Base-by-base conservation (phyloP, 2,329 filamentous ascomycete species). In the Trichophyton verrucosum region DNA sequence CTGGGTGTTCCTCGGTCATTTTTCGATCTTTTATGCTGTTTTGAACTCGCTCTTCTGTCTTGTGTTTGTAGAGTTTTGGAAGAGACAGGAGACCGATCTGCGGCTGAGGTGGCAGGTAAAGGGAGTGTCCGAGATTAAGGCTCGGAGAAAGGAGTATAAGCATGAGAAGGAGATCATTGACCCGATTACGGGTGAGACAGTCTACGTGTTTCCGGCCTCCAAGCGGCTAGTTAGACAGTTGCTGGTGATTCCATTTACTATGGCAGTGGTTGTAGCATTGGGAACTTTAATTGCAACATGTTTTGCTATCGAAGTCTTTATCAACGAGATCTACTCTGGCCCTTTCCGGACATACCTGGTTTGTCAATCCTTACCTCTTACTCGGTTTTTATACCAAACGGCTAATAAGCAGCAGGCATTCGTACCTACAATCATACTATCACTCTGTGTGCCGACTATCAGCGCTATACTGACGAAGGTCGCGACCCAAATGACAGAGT, bases 41-140 rank as follows among this genome's bases (percentile, higher is more conserved):
- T 80, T 86, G 51, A 91, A 86, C 70, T 87, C 85, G 38, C 76
- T 96, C n/a, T 96, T 91, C 89, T 87, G 87, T 61, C 85, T 94
- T 2, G 77, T 92, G 56, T 96, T 96, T 70, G 87, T 95, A 61
- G 92, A 97, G 71, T 96, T 88, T 74, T 97, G 92, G 92, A 96
- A 95, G 76, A 87, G 92, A 68, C 89, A 95, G 72, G 90, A 97
- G 73, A 79, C 86, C 1, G 91, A 97, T 69, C 79, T 97, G 6
- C 86, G 87, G 7, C 84, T 96, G 15, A 84, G 89, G 67, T 97
- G 92, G 92, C 88, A 88, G 13, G 91, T 96, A 2, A 85, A 88
- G 58, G 88, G 88, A 5, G 91, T 95, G 1, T 91, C 88, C 3
- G 82, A 79, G 57, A 89, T 96, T 59, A 89, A 96, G 68, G 83